Percentiles rank a stretch among this genome's conserved stretches.
These are phyloP conservation scores for Chlamydomonas incerta DNA, from an alignment of 139 green algal species.

Conservation along the genomic window DNA sequence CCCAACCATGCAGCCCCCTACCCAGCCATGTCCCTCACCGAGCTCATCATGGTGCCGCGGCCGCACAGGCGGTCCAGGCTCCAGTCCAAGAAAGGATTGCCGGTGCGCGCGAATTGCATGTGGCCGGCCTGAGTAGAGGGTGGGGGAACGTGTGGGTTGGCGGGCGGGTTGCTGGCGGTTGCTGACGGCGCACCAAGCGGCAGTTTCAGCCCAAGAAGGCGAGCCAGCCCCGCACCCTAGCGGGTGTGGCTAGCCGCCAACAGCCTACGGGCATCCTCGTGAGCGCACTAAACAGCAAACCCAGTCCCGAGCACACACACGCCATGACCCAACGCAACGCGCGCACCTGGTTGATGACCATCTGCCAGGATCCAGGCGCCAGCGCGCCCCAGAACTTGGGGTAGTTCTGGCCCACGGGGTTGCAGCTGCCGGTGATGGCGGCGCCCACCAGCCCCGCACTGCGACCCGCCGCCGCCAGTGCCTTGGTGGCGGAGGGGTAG, in stretches of 20 bases:
- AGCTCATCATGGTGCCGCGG: background rate
- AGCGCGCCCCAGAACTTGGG: background rate
- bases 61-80: constrained; percentile 1
- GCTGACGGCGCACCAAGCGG: too few relatives aligned
- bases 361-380: constrained; percentile 2
- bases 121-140: constrained; percentile 24
- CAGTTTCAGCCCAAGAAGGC: too few relatives aligned
- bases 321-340: background rate
- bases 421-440: constrained; percentile 27
- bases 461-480: background rate
- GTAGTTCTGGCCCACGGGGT: constrained; percentile 26
- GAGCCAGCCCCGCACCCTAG: too few relatives aligned
- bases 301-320: too few relatives aligned
- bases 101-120: constrained; percentile 16
- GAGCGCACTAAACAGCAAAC: too few relatives aligned
- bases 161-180: too few relatives aligned
- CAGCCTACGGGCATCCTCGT: too few relatives aligned
- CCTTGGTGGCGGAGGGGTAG: constrained; percentile 17
- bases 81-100: background rate
- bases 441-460: background rate
- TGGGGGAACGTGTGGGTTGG: too few relatives aligned
- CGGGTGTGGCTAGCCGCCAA: too few relatives aligned
- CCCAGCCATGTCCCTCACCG: background rate
- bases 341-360: constrained; percentile 14
- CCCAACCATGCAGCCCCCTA: background rate